Conservation (phyloP, 2,329 filamentous ascomycete genomes). For the Sporothrix mexicana region DNA sequence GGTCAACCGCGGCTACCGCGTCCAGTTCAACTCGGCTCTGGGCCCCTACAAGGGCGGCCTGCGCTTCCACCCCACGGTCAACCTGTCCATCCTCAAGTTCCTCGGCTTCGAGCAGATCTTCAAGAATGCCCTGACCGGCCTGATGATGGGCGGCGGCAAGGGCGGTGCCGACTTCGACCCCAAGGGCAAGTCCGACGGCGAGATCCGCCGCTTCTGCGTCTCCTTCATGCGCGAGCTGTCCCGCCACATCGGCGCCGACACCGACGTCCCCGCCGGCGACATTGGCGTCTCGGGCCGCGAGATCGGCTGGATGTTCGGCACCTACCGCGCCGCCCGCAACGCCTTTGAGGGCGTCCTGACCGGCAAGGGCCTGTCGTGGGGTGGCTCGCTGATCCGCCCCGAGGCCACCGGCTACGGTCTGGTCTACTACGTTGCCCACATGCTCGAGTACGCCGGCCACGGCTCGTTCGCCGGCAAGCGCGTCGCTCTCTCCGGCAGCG, state of each 20-base stretch:
- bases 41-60: slow-evolving; percentile 98
- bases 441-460: slow-evolving; percentile 89
- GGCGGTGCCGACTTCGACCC: slow-evolving; percentile 98
- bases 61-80: slow-evolving; percentile 90
- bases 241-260: slow-evolving; percentile 95
- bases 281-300: slow-evolving; percentile 93
- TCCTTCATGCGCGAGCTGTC: slow-evolving; percentile 95
- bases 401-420: slow-evolving; percentile 96
- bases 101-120: slow-evolving; percentile 99
- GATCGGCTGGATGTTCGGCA: slow-evolving; percentile 93
- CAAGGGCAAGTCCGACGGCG: slow-evolving; percentile 96
- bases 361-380: slow-evolving; percentile 92
- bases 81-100: slow-evolving; percentile 86
- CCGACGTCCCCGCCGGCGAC: slow-evolving; percentile 94
- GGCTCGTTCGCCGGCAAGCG: slow-evolving; percentile 89
- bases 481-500: slow-evolving; percentile 93
- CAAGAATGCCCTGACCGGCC: slow-evolving; percentile 97
- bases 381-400: slow-evolving; percentile 90
- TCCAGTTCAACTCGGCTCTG: slow-evolving; percentile 97
- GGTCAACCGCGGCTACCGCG: slow-evolving; percentile 93
- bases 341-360: slow-evolving; percentile 95
- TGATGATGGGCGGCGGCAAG: slow-evolving; percentile 96
- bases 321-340: slow-evolving; percentile 87
- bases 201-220: slow-evolving; percentile 97
- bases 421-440: slow-evolving; percentile 94